Evolutionary conservation across 164 flowering plant genomes (phyloP), one percentile per base, ranked within the genome.

Genomic region (Liriodendron chinense): DNA sequence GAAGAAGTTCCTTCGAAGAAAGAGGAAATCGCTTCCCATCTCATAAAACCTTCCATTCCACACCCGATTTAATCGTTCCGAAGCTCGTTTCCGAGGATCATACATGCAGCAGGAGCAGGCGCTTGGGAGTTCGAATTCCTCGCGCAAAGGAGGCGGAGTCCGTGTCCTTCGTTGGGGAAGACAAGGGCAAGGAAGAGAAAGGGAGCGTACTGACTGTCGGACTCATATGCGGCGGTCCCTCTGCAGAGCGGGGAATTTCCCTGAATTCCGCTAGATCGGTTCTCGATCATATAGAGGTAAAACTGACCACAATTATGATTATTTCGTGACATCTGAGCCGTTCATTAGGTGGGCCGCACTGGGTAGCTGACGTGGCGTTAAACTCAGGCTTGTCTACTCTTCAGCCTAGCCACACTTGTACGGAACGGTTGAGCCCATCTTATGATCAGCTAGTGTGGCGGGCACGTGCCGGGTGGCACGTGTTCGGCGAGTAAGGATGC

Each of bases 181-280:
- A 34, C 47, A 71, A 57, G 72, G 73, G 56, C 26, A 79, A 47
- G 71, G 67, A 78, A 64, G 81, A 73, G 75, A 64, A 70, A 23
- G 82, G 61, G 23, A 77, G 83, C 74, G 83, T 84, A 48, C 76
- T 94, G 72, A 85, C 85, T 75, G 91, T 92, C 28, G 97, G 98
- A 59, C 20, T 94, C 18, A 77, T 94, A 8, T 94, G 98, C 47
- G 98, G 98, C 6, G 98, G 97, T 43, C 98, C 97, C 0, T 94
- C 98, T 7, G 90, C 91, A 0, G 98, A 94, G 87, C 92, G 96
- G 5, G 98, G 97, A 47, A 91, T 94, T 69, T 94, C 98, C 1
- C 88, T 94, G 69, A 94, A 92, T 75, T 94, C 98, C 18, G 97
- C 96, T 7, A 78, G 98, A 75, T 94, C 97, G n/a, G 94, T 94